Base-by-base conservation (phyloP, 2,329 filamentous ascomycete species). In the Dothidotthia symphoricarpi region DNA sequence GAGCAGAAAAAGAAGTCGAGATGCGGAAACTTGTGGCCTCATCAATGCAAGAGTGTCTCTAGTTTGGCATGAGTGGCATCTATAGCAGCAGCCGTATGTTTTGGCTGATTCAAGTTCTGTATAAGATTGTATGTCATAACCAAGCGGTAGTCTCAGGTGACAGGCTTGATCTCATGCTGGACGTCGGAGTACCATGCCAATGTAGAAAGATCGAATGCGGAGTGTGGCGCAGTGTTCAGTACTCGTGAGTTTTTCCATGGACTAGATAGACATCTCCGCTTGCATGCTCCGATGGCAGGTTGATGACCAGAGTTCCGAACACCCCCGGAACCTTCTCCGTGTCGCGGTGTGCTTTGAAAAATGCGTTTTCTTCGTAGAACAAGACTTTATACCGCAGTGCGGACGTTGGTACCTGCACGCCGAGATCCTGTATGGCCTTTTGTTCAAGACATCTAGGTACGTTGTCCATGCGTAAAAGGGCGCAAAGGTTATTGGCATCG, bases 61-160 rank as follows among this genome's bases (percentile, higher is more conserved):
- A 51, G 22, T 16, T 28, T 16, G 9, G 16, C 19, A 13, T 41
- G 43, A 17, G 14, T 19, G 22, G 32, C 22, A 24, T 50, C 40
- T 12, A 53, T 45, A 3, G 28, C 32, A 5, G 44, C 25, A 16
- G 42, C 45, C n/a, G 36, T 34, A 28, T 50, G 41, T 24, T 28
- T 48, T 14, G 39, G 41, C 12, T 31, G 2, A 5, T 13, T 12
- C 28, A 43, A 31, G 28, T 51, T 37, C 24, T 68, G 57, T 12
- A 75, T 51, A 4, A 81, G 67, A 48, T 79, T 78, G 57, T 77
- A 81, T 0, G 70, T 75, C 9, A 81, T 46, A 8, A 76, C 74
- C 37, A 73, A 67, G 3, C 75, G 72, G 48, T 73, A 70, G 3
- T 77, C 76, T 0, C 67, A 69, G 0, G 46, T 66, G 2, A 80